phyloP scores from a whole-genome alignment of 2,329 filamentous ascomycete species.

The Arthrobotrys pseudoclavata region DNA sequence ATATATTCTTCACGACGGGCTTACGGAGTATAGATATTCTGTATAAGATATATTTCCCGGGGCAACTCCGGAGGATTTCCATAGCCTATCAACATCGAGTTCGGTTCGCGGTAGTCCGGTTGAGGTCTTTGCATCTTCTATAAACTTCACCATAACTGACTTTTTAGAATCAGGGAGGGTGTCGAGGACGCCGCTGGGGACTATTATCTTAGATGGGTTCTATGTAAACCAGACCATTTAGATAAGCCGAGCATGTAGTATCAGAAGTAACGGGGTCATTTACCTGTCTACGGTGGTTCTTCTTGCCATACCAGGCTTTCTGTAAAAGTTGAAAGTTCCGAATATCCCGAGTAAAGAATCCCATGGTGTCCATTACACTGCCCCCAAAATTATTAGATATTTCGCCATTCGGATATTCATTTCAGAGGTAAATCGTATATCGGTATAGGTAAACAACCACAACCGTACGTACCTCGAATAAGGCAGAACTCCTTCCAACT shows the following conservation, averaged over 20 bases:
- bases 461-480: conserved; percentile 43
- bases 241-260: not conserved
- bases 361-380: conserved; percentile 58
- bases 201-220: conserved; percentile 25
- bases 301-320: conserved; percentile 47
- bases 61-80: conserved; percentile 27
- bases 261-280: not conserved
- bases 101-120: conserved; percentile 9
- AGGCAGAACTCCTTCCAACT: conserved; percentile 59
- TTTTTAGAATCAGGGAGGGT: conserved; percentile 5
- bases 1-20: not conserved
- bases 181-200: conserved; percentile 37
- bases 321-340: conserved; percentile 54
- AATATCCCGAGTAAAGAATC: conserved; percentile 60
- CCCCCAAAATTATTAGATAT: not conserved
- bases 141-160: conserved; percentile 34
- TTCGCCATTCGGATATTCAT: not conserved
- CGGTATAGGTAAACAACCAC: not conserved
- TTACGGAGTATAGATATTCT: conserved; percentile 48
- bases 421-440: not conserved
- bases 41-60: conserved; percentile 18
- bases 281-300: not conserved
- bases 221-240: not conserved
- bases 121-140: conserved; percentile 19
- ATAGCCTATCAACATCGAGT: conserved; percentile 35